Conservation (phyloP, 2,329 filamentous ascomycete species). For the Orbilia ellipsospora region DNA sequence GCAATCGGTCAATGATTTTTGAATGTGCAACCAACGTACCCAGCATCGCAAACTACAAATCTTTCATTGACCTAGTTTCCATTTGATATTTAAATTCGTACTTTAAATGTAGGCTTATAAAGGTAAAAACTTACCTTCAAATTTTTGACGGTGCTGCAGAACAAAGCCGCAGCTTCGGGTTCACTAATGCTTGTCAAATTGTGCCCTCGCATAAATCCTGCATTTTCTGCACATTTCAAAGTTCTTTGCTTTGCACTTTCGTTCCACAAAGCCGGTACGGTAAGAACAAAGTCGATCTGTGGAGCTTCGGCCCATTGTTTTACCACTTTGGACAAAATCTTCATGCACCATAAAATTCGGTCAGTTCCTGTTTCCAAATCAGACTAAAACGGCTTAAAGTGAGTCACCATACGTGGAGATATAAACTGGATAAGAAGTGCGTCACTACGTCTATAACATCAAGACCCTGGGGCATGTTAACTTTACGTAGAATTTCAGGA, state of each 20-base stretch:
- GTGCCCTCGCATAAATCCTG: conserved; percentile 46
- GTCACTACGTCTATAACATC: conserved; percentile 51
- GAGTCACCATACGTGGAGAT: conserved; percentile 52
- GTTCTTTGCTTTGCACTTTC: conserved; percentile 63
- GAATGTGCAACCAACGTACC: conserved; percentile 81
- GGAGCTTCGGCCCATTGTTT: conserved; percentile 51
- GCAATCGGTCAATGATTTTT: neutral
- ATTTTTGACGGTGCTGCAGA: conserved; percentile 60
- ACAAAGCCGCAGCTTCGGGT: conserved; percentile 68
- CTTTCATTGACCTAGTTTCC: conserved; percentile 62
- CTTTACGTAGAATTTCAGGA: conserved; percentile 38
- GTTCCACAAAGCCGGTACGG: conserved; percentile 84
- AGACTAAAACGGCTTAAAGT: conserved; percentile 21
- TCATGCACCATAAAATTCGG: too few species aligned
- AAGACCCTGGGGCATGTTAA: conserved; percentile 52
- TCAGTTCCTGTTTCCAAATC: too few species aligned
- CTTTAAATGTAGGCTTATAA: too few species aligned
- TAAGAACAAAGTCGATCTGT: conserved; percentile 78
- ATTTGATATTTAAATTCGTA: too few species aligned
- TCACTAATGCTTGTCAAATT: conserved; percentile 66
- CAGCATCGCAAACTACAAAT: conserved; percentile 68
- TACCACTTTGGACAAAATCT: conserved; percentile 24
- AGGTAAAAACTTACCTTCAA: too few species aligned
- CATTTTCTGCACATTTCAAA: conserved; percentile 29
- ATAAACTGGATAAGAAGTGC: conserved; percentile 55